Conservation (phyloP, 1,284 basidiomycete genomes). For the Microbotryomycetes sp. region DNA sequence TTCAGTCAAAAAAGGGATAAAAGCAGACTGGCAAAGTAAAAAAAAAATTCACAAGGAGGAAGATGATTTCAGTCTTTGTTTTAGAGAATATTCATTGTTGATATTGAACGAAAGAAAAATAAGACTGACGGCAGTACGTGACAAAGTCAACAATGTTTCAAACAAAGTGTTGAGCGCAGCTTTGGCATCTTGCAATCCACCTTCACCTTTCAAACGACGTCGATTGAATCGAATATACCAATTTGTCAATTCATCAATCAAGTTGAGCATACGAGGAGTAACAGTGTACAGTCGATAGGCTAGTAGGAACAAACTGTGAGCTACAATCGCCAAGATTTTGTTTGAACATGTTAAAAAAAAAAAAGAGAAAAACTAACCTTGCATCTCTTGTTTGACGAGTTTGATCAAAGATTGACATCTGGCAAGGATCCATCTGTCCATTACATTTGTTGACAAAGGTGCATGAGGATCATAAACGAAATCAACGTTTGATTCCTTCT, state of each 20-base stretch:
- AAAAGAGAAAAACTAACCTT: slow-evolving; percentile 42
- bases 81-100: background rate
- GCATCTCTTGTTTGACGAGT: slow-evolving; percentile 87
- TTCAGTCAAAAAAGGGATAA: slow-evolving; percentile 96
- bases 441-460: slow-evolving; percentile 81
- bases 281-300: slow-evolving; percentile 97
- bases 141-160: slow-evolving; percentile 89
- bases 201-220: slow-evolving; percentile 89
- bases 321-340: background rate
- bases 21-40: slow-evolving; percentile 66
- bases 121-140: slow-evolving; percentile 74
- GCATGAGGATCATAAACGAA: slow-evolving; percentile 86
- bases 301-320: slow-evolving; percentile 19
- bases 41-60: background rate
- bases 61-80: slow-evolving; percentile 17
- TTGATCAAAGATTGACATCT: slow-evolving; percentile 93
- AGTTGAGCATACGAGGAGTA: slow-evolving; percentile 83
- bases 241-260: slow-evolving; percentile 95
- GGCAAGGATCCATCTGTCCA: slow-evolving; percentile 98
- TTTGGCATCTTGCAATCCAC: slow-evolving; percentile 80
- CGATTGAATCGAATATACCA: slow-evolving; percentile 99
- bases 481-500: slow-evolving; percentile 70
- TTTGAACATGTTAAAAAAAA: too few relatives aligned
- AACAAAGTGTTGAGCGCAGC: slow-evolving; percentile 92
- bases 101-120: background rate